Evolutionary conservation across 148 eudicot species (phyloP), one percentile per base, ranked within the genome.

Genomic region (Rhododendron simsii): DNA sequence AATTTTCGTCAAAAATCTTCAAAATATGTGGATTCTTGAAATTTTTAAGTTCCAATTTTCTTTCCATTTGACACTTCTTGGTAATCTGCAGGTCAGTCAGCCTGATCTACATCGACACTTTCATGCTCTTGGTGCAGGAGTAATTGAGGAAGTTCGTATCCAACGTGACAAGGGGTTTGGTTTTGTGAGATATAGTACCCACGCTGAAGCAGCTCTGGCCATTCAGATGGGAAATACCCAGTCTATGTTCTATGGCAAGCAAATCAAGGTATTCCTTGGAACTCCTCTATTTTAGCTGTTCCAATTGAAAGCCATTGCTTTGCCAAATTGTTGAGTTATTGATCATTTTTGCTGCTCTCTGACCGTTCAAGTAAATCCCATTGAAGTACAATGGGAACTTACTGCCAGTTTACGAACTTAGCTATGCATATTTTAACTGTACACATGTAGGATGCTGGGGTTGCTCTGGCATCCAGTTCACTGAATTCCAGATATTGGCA

Each of bases 101-200:
- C 92, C 91, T 89, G 99, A 97, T 86, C 96, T 97, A 61, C 99
- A 95, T 81, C 95, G 98, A 41, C 95, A 94, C 91, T 97, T 97
- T 83, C 91, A 97, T 86, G 86, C 92, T 79, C 93, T 97, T 86
- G 95, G 95, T 84, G 99, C 98, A 77, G 99, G 99, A 81, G 87
- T 92, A 67, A 93, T 97, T 80, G 98, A 97, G 91, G 99, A 97
- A 93, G 99, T 97, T 33, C 91, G 99, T 81, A 90, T 97, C 81
- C 98, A 95, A 86, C 98, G 98, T 71, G 99, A 97, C 84, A 97
- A 97, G 86, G 99, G 99, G 75, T 97, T 97, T 91, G 99, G 99
- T 79, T 97, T 97, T 92, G 98, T 97, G 83, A 92, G 99, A 89
- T 97, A 94, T 91, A 97, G 95, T 78, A 92, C 94, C 85, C 99